These are phyloP conservation scores for Kazachstania sp. DNA, from an alignment of 1,139 yeast genomes.

Conservation along the genomic window DNA sequence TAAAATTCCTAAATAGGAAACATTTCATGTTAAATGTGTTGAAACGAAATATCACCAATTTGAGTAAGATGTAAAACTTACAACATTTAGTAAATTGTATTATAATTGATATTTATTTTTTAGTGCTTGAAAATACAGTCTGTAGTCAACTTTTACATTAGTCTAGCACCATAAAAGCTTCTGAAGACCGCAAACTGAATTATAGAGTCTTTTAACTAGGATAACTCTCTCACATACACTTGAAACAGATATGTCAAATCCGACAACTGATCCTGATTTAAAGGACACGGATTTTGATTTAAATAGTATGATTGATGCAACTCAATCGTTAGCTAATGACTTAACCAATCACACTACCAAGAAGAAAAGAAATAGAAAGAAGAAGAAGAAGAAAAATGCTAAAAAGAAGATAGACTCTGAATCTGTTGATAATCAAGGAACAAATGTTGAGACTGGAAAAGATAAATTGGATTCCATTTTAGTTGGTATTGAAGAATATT, in stretches of 20 bases:
- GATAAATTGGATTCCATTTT: slow-evolving; percentile 9
- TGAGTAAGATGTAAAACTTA: too few species aligned
- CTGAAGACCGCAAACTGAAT: too few species aligned
- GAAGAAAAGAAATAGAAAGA: slow-evolving; percentile 9
- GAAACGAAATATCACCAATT: too few species aligned
- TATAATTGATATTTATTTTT: background rate
- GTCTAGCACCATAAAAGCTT: too few species aligned
- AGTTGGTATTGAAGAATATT: slow-evolving; percentile 14
- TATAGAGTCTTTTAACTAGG: too few species aligned
- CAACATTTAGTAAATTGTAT: background rate
- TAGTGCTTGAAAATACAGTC: too few species aligned
- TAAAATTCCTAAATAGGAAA: too few species aligned
- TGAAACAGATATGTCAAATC: background rate
- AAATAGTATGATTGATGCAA: slow-evolving; percentile 9
- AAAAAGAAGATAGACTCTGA: background rate
- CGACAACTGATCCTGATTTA: background rate
- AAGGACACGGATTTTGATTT: slow-evolving; percentile 7
- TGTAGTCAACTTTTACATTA: too few species aligned
- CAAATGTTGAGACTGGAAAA: background rate
- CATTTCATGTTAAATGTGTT: too few species aligned
- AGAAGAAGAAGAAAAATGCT: slow-evolving; percentile 6
- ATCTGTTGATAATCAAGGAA: background rate
- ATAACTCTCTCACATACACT: background rate
- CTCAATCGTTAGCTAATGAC: slow-evolving; percentile 6
- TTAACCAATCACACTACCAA: slow-evolving; percentile 1